Evolutionary conservation across 2,329 filamentous ascomycete genomes (phyloP).

Genomic region (Neofusicoccum cordaticola): DNA sequence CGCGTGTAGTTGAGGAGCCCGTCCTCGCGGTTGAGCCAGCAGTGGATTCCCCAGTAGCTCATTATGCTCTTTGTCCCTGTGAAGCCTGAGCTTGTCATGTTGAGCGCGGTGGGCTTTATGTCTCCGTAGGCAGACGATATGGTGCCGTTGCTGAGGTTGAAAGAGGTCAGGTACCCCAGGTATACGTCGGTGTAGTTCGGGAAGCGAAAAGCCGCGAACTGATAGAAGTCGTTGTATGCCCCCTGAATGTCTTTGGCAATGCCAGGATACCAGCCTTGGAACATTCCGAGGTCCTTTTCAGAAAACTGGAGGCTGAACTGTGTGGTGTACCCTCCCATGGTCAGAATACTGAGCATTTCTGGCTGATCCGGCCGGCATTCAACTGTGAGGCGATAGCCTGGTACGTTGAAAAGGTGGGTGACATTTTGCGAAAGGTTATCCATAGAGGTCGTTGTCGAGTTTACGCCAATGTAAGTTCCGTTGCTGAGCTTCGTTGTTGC

Average conservation of each 20-base stretch:
- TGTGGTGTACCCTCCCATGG: neutral
- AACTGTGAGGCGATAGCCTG: neutral
- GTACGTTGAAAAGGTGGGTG: neutral
- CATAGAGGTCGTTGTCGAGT: neutral
- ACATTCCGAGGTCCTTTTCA: neutral
- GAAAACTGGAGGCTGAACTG: neutral
- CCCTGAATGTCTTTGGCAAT: neutral
- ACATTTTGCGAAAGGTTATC: neutral
- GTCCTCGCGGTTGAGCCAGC: neutral
- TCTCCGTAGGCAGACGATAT: neutral
- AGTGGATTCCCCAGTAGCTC: neutral
- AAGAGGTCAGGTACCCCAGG: neutral
- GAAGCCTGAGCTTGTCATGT: neutral
- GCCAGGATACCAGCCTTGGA: neutral
- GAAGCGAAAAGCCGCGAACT: neutral
- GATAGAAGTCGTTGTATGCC: neutral
- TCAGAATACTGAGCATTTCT: neutral
- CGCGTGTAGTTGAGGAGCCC: neutral
- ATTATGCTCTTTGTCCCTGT: neutral
- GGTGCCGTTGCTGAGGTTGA: neutral
- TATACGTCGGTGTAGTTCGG: neutral
- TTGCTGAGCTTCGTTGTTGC: neutral
- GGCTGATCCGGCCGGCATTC: neutral
- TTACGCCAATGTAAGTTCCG: neutral
- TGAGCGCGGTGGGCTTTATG: neutral